Evolutionary conservation across 2,329 filamentous ascomycete genomes (phyloP), one percentile per base, ranked within the genome.

Genomic region (Cladosporium halotolerans): DNA sequence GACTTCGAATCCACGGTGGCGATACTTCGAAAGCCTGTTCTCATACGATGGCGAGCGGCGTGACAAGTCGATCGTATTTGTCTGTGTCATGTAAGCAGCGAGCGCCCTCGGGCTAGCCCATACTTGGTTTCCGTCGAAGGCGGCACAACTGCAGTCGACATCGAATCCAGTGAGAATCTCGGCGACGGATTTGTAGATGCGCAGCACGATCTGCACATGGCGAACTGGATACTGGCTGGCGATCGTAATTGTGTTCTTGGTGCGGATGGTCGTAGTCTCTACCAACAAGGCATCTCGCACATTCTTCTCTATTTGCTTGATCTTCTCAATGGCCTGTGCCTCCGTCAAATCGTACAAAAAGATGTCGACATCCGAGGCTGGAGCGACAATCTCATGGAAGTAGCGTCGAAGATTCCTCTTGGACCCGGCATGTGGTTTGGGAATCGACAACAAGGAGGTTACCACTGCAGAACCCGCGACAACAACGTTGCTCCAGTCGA

Each of bases 111-210:
- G 89, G 2, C 85, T 84, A 19, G 83, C 83, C 64, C 85, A 95
- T 14, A 95, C 88, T 63, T 93, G 86, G 16, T 79, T 79, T 34
- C 89, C 89, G 66, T 93, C 83, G 61, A 87, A 95, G 3, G 88
- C 88, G 19, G 83, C 86, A 57, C 88, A 88, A 1, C 88, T 86
- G 66, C 86, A 90, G 66, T 93, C 89, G 45, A 95, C 89, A 62
- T 95, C 89, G 61, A 95, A 95, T 0, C 89, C 89, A 3, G 89
- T 89, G 19, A 95, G 76, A 34, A 95, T 91, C 67, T 95, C 88
- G 1, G 87, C 85, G 43, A 95, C 73, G 0, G 85, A 90, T 63
- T 89, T 88, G 74, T 95, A 95, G 36, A 93, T 82, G 34, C 89
- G 85, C 31, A 95, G 77, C 18, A 95, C 89, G 61, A 95, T 89